Percentiles rank a stretch among this genome's conserved stretches.
Evolutionary conservation across 2,329 filamentous ascomycete genomes (phyloP).

Genomic region (Diaporthe aspalathi): DNA sequence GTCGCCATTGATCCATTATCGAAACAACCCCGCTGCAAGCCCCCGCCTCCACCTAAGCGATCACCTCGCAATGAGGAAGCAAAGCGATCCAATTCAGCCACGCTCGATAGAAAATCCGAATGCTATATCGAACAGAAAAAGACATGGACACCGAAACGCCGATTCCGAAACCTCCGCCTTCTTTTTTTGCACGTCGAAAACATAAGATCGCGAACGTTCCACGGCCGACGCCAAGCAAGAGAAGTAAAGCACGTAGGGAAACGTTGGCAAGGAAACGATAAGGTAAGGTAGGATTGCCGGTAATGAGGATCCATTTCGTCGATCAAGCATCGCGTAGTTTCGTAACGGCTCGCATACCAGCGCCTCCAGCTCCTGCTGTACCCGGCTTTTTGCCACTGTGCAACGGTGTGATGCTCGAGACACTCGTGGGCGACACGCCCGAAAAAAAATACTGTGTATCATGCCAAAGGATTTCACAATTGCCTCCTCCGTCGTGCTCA

Average conservation of each 20-base stretch:
- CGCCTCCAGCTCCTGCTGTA: not conserved
- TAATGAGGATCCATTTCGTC: not conserved
- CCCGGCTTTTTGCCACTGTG: not conserved
- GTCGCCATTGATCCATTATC: constrained; percentile 25
- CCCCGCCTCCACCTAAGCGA: constrained; percentile 20
- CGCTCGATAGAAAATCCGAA: constrained; percentile 28
- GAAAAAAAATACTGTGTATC: not conserved
- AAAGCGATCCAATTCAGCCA: constrained; percentile 29
- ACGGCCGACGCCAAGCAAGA: constrained; percentile 24
- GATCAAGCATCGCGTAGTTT: not conserved
- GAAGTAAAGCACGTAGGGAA: constrained; percentile 14
- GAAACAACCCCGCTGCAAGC: constrained; percentile 1
- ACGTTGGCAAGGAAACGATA: not conserved
- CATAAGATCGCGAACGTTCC: constrained; percentile 7
- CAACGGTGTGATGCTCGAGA: not conserved
- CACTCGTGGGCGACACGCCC: not conserved
- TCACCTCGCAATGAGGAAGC: constrained; percentile 27
- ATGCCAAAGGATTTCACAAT: not conserved
- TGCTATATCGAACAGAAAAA: constrained; percentile 31
- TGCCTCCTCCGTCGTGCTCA: not conserved
- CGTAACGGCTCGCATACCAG: not conserved
- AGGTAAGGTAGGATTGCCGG: constrained; percentile 19
- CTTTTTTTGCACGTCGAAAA: constrained; percentile 32
- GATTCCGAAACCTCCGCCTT: constrained; percentile 20
- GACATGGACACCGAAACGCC: constrained; percentile 30